Conservation (phyloP, 352 stramenopile species). For the Nothophytophthora sp. region DNA sequence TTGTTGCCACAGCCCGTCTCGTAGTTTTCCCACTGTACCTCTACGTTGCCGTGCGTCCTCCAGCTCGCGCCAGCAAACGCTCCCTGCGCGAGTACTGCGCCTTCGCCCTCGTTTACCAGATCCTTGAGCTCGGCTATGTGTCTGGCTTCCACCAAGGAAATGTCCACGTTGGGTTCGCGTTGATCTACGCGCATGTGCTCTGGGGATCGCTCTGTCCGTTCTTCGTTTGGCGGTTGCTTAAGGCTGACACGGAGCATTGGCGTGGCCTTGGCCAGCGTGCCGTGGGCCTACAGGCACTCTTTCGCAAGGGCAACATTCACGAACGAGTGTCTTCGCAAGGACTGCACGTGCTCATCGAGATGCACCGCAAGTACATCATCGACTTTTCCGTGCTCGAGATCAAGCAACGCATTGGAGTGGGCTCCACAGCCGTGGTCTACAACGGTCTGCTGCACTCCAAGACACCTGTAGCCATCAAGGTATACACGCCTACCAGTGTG, state of each 20-base stretch:
- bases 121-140: conserved; percentile 35
- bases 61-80: conserved; percentile 39
- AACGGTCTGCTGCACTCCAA: conserved; percentile 41
- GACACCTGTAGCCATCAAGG: conserved; percentile 53
- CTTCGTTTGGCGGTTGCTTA: conserved; percentile 43
- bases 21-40: conserved; percentile 34
- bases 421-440: conserved; percentile 51
- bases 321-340: conserved; percentile 42
- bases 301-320: conserved; percentile 38
- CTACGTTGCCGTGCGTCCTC: conserved; percentile 41
- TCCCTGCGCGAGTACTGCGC: conserved; percentile 45
- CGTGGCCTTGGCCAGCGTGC: conserved; percentile 47
- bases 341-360: conserved; percentile 53
- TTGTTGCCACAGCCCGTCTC: conserved; percentile 28
- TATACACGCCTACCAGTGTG: conserved; percentile 61
- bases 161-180: conserved; percentile 21
- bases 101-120: conserved; percentile 41
- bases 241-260: conserved; percentile 70
- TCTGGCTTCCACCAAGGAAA: conserved; percentile 32
- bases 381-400: conserved; percentile 42
- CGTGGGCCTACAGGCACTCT: conserved; percentile 31
- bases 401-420: conserved; percentile 37
- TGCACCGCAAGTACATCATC: conserved; percentile 45
- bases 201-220: conserved; percentile 37
- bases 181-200: conserved; percentile 35